Evolutionary conservation across 257 asterid genomes (phyloP).

Genomic region (Solanum pimpinellifolium): DNA sequence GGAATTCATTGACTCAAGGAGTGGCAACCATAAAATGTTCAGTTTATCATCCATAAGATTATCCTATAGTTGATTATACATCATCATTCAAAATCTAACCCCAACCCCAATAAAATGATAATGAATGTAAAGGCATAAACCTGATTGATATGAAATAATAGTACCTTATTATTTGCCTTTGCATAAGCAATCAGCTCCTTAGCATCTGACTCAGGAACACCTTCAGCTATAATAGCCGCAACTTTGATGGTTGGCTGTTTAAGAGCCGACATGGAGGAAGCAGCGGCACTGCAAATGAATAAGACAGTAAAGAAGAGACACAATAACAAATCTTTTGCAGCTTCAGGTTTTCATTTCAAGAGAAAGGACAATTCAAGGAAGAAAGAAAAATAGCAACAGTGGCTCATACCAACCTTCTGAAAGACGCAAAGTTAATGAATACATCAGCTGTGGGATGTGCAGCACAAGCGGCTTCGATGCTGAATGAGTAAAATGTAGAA

Average conservation of each 20-base stretch:
- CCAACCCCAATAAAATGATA: not conserved
- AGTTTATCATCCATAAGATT: not conserved
- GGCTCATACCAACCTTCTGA: slow-evolving; percentile 60
- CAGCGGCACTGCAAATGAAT: slow-evolving; percentile 76
- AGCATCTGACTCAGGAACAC: slow-evolving; percentile 93
- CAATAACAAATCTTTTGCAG: not conserved
- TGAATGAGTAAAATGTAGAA: slow-evolving; percentile 15
- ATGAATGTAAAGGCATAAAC: not conserved
- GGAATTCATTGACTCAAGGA: not conserved
- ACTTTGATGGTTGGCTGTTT: slow-evolving; percentile 96
- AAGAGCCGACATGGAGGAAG: slow-evolving; percentile 92
- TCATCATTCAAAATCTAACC: not conserved
- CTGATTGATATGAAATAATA: not conserved
- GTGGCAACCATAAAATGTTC: not conserved
- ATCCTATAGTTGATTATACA: not conserved
- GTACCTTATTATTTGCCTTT: slow-evolving; percentile 89
- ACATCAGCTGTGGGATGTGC: slow-evolving; percentile 98
- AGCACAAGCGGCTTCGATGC: slow-evolving; percentile 90
- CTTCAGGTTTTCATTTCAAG: not conserved
- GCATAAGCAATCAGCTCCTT: slow-evolving; percentile 97
- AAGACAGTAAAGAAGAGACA: slow-evolving; percentile 3
- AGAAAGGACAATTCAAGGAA: not conserved
- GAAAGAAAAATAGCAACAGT: not conserved
- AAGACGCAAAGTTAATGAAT: slow-evolving; percentile 96
- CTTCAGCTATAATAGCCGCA: slow-evolving; percentile 97